Evolutionary conservation across 257 asterid genomes (phyloP).

Genomic region (Rubia yunnanensis): DNA sequence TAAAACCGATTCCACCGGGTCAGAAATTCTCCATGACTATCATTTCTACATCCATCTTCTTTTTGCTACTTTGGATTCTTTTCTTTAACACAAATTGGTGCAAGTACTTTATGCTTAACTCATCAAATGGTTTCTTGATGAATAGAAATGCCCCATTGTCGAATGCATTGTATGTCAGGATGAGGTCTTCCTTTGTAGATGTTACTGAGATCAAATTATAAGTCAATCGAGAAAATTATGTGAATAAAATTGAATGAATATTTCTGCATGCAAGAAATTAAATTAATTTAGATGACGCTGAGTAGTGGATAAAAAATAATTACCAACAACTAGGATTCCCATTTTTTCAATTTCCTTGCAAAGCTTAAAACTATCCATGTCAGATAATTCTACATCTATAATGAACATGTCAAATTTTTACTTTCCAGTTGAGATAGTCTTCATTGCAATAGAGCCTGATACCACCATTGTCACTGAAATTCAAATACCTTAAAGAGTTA

Average conservation of each 20-base stretch:
- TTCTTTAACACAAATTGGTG: conserved; percentile 10
- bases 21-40: neutral
- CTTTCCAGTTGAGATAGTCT: neutral
- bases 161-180: neutral
- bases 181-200: neutral
- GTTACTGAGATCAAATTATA: neutral
- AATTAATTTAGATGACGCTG: neutral
- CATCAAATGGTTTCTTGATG: neutral
- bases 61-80: neutral
- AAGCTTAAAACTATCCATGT: conserved; percentile 6
- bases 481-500: neutral
- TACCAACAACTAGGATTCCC: conserved; percentile 7
- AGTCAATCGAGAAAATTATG: no score
- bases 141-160: conserved; percentile 11
- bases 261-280: neutral
- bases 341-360: neutral
- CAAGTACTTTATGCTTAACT: neutral
- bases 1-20: neutral
- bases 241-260: no score
- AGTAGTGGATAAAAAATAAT: neutral
- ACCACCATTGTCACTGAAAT: conserved; percentile 15
- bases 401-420: conserved; percentile 16
- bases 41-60: neutral
- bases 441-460: conserved; percentile 7
- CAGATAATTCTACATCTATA: conserved; percentile 14